phyloP scores from a whole-genome alignment of 2,329 filamentous ascomycete species.

The Calonectria crousiana region DNA sequence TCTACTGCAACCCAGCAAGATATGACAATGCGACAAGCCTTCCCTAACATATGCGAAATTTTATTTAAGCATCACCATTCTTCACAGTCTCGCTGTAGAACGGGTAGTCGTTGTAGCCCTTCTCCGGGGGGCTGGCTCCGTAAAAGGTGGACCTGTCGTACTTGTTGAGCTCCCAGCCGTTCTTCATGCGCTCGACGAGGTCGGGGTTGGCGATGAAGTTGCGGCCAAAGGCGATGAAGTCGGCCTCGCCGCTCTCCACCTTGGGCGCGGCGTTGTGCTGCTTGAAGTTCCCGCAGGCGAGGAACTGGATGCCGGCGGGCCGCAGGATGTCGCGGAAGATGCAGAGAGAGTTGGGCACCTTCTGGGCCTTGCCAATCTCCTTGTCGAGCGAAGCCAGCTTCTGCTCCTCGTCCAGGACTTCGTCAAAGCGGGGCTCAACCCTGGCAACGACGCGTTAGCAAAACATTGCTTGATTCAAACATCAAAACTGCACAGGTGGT shows the following conservation, averaged over 20 bases:
- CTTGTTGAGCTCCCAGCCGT: conserved; percentile 41
- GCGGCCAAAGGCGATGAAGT: conserved; percentile 46
- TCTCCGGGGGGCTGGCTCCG: conserved; percentile 35
- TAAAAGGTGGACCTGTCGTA: conserved; percentile 49
- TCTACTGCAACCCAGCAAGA: neutral
- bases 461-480: no score
- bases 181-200: conserved; percentile 42
- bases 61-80: neutral
- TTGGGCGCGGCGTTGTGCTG: conserved; percentile 55
- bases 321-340: conserved; percentile 56
- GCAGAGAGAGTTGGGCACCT: conserved; percentile 48
- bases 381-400: conserved; percentile 54
- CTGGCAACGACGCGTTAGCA: conserved; percentile 31
- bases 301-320: conserved; percentile 55
- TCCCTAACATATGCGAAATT: neutral
- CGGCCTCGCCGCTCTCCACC: conserved; percentile 47
- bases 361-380: conserved; percentile 29
- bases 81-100: conserved; percentile 33
- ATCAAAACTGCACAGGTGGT: no score
- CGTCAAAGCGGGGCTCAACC: conserved; percentile 61
- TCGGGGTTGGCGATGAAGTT: conserved; percentile 49
- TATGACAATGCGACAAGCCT: conserved; percentile 2
- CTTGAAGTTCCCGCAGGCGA: conserved; percentile 63
- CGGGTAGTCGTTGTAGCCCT: conserved; percentile 46
- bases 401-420: conserved; percentile 57